Conservation (phyloP, 2,329 filamentous ascomycete species). For the Catunica adiposa region DNA sequence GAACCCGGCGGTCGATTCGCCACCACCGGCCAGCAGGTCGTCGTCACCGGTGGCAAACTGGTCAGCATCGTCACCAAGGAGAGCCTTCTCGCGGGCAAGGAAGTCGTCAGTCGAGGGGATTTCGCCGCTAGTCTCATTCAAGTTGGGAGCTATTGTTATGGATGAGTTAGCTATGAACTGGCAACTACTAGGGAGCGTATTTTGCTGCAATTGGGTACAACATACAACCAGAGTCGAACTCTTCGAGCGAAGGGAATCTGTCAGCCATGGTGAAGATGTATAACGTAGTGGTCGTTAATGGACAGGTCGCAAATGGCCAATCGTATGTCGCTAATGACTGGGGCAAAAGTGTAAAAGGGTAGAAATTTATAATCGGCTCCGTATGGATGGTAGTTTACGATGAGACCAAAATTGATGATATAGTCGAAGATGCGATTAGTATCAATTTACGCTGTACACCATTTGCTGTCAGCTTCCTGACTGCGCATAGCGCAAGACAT, state of each 20-base stretch:
- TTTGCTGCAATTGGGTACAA: background rate
- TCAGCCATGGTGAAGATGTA: constrained; percentile 43
- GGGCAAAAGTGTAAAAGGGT: background rate
- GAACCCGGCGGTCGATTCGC: constrained; percentile 65
- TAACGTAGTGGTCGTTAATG: background rate
- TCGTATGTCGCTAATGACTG: background rate
- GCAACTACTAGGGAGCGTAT: background rate
- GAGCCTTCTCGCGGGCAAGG: constrained; percentile 74
- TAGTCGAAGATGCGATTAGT: background rate
- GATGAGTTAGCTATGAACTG: background rate
- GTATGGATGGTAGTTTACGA: background rate
- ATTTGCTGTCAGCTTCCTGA: constrained; percentile 7
- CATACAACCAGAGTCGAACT: constrained; percentile 53
- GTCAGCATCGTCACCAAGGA: constrained; percentile 81
- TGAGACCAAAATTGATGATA: background rate
- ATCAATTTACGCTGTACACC: background rate
- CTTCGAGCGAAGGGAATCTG: constrained; percentile 63
- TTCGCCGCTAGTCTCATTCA: constrained; percentile 38
- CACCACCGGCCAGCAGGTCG: constrained; percentile 32
- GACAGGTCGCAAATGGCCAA: background rate
- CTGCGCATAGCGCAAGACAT: constrained; percentile 6
- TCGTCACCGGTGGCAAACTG: constrained; percentile 72
- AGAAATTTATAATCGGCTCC: background rate
- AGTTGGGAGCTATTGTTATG: constrained; percentile 40
- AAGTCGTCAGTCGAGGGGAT: constrained; percentile 59